Evolutionary conservation across 768 basidiomycete species (phyloP).

Genomic region (Calocybe gangraenosa): DNA sequence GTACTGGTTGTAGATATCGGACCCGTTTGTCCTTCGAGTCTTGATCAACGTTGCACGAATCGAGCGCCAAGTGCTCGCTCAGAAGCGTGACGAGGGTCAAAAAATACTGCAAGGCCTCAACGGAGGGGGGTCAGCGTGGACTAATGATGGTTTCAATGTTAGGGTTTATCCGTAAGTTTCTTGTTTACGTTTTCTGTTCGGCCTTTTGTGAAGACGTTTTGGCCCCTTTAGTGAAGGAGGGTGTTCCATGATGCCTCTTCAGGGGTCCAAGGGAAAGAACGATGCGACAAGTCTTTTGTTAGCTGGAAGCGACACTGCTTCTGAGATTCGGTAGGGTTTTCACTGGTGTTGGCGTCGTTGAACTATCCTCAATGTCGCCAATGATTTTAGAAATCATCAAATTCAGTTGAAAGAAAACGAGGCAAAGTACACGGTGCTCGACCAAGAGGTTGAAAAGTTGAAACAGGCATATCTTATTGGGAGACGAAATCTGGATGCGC

Average conservation of each 20-base stretch:
- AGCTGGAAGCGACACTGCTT: conserved; percentile 44
- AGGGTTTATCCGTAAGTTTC: conserved; percentile 57
- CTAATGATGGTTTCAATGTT: conserved; percentile 58
- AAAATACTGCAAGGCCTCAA: conserved; percentile 36
- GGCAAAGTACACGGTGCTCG: conserved; percentile 27
- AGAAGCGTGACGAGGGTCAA: conserved; percentile 62
- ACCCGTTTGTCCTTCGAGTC: conserved; percentile 73
- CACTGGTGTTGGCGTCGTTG: too few relatives aligned
- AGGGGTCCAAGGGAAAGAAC: conserved; percentile 16
- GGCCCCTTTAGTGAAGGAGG: conserved; percentile 57
- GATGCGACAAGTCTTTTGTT: conserved; percentile 47
- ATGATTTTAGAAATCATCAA: conserved; percentile 50
- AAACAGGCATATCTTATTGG: conserved; percentile 25
- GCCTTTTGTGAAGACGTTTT: background rate
- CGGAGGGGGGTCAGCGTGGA: conserved; percentile 58
- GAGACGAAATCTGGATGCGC: conserved; percentile 24
- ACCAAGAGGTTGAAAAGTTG: conserved; percentile 21
- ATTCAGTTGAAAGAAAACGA: conserved; percentile 36
- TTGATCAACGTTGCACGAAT: conserved; percentile 73
- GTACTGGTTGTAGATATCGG: conserved; percentile 54
- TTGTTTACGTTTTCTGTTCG: background rate
- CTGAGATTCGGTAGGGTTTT: conserved; percentile 38
- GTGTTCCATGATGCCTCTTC: conserved; percentile 43
- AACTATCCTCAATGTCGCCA: too few relatives aligned
- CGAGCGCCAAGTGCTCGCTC: conserved; percentile 67